A percentile compares a stretch with the other conserved stretches of the same genome.
Evolutionary conservation across 2,329 filamentous ascomycete genomes (phyloP).

Genomic region (Claviceps purpurea): DNA sequence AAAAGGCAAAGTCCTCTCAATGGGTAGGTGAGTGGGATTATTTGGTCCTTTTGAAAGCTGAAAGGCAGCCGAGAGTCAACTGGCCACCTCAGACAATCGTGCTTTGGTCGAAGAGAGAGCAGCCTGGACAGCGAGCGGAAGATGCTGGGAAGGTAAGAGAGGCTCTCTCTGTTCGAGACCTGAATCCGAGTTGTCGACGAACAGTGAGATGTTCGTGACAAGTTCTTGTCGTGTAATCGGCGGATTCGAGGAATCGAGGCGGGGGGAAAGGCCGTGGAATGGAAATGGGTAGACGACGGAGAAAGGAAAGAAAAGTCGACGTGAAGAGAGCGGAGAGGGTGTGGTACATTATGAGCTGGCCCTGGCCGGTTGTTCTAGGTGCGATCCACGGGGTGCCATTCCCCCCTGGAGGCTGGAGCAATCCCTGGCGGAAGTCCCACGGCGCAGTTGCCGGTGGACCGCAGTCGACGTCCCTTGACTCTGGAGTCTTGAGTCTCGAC

Average conservation of each 20-base stretch:
- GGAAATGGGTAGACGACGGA: conserved; percentile 4
- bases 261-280: conserved; percentile 9
- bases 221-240: conserved; percentile 20
- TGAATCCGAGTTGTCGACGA: conserved; percentile 14
- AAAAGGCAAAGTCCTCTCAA: neutral
- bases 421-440: no score
- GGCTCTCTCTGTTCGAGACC: conserved; percentile 17
- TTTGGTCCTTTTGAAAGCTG: conserved; percentile 7
- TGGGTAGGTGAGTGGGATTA: neutral
- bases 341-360: no score
- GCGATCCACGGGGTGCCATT: no score
- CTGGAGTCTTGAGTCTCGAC: no score
- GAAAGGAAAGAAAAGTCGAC: neutral
- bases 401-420: no score
- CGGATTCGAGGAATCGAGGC: conserved; percentile 24
- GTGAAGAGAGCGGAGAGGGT: neutral
- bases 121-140: conserved; percentile 15
- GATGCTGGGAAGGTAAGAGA: conserved; percentile 11
- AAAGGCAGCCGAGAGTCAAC: conserved; percentile 7
- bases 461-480: no score
- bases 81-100: conserved; percentile 5
- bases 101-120: conserved; percentile 7
- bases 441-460: no score
- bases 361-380: no score
- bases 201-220: conserved; percentile 17